Conservation (phyloP, 2,329 filamentous ascomycete species). For the Zymoseptoria passerinii region DNA sequence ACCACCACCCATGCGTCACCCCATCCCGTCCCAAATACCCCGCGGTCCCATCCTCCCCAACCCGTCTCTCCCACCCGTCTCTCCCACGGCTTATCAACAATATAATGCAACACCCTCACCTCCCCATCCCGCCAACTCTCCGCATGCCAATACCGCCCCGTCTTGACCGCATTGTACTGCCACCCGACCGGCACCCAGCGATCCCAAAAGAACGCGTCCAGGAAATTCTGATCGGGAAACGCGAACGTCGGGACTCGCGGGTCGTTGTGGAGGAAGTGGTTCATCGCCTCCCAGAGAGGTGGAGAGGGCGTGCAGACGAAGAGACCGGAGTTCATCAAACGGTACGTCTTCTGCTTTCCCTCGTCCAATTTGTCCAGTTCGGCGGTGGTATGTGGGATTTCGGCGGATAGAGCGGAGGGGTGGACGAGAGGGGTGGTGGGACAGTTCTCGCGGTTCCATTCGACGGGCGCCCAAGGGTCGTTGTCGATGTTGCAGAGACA, state of each 20-base stretch:
- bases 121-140: slow-evolving; percentile 44
- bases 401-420: slow-evolving; percentile 29
- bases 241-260: slow-evolving; percentile 37
- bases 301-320: slow-evolving; percentile 42
- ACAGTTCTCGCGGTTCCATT: slow-evolving; percentile 44
- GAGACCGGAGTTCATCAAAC: slow-evolving; percentile 44
- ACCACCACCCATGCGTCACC: slow-evolving; percentile 47
- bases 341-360: slow-evolving; percentile 23
- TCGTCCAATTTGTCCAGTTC: slow-evolving; percentile 24
- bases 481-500: slow-evolving; percentile 47
- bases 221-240: slow-evolving; percentile 48
- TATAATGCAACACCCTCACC: slow-evolving; percentile 45
- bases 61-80: slow-evolving; percentile 40
- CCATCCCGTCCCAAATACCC: slow-evolving; percentile 46
- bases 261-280: slow-evolving; percentile 33
- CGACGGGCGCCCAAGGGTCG: slow-evolving; percentile 43
- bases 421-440: slow-evolving; percentile 38
- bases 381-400: slow-evolving; percentile 31
- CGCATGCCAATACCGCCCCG: slow-evolving; percentile 45
- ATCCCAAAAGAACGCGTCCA: slow-evolving; percentile 41
- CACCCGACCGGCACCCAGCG: slow-evolving; percentile 41
- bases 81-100: slow-evolving; percentile 50
- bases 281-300: slow-evolving; percentile 34
- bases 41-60: slow-evolving; percentile 36
- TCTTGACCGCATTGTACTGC: slow-evolving; percentile 48